Evolutionary conservation across 495 filamentous ascomycete species (phyloP).

Genomic region (Aspergillus avenaceus): DNA sequence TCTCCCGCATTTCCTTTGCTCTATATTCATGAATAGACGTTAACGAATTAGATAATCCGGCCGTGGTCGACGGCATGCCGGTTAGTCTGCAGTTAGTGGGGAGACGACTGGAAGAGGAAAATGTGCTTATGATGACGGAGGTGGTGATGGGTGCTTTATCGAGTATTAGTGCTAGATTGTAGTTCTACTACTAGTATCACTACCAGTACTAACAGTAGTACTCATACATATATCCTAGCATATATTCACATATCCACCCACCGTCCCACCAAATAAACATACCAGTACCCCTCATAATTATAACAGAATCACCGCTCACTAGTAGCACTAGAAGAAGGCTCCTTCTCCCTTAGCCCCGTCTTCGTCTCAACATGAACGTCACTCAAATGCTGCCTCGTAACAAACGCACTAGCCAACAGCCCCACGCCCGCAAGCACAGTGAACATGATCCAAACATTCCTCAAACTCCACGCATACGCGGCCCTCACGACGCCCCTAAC

Average conservation of each 20-base stretch:
- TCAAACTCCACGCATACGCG: constrained; percentile 56
- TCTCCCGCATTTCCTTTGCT: neutral
- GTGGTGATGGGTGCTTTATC: neutral
- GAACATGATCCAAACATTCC: constrained; percentile 61
- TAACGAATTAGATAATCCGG: constrained; percentile 1
- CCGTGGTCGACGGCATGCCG: constrained; percentile 21
- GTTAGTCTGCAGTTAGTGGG: constrained; percentile 45
- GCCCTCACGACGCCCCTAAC: constrained; percentile 46
- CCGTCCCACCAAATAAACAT: no score
- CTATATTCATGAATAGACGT: neutral
- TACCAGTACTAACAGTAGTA: neutral
- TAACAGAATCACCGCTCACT: neutral
- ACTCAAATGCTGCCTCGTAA: constrained; percentile 47
- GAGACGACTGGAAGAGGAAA: constrained; percentile 44
- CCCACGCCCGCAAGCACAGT: constrained; percentile 49
- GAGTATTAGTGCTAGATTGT: neutral
- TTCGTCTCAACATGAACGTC: constrained; percentile 61
- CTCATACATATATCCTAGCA: neutral
- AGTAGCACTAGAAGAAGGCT: neutral
- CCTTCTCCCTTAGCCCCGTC: constrained; percentile 34
- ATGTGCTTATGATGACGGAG: constrained; percentile 21
- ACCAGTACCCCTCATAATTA: no score
- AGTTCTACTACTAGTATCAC: no score
- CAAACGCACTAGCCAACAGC: constrained; percentile 50
- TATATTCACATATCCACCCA: no score